These are phyloP conservation scores for Macrophomina tecta DNA, from an alignment of 2,329 filamentous ascomycete species.

Conservation along the genomic window DNA sequence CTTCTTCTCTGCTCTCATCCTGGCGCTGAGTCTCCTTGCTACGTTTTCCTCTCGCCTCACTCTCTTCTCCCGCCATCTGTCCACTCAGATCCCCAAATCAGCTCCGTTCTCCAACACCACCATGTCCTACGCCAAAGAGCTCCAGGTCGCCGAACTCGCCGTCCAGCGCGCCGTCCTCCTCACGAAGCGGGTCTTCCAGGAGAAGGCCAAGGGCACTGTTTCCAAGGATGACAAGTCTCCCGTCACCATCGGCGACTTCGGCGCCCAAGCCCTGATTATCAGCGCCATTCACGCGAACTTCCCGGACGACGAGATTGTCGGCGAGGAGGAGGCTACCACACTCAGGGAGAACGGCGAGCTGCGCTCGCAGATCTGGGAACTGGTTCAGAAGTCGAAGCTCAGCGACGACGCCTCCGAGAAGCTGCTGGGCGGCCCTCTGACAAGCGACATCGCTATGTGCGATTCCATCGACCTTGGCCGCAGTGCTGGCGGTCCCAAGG, in stretches of 20 bases:
- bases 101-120: constrained; percentile 34
- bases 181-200: constrained; percentile 79
- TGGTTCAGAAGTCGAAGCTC: constrained; percentile 76
- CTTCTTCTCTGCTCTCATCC: constrained; percentile 38
- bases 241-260: constrained; percentile 97
- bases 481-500: constrained; percentile 72
- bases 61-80: constrained; percentile 28
- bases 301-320: constrained; percentile 88
- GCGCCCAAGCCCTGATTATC: constrained; percentile 96
- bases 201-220: constrained; percentile 92
- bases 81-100: constrained; percentile 29
- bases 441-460: constrained; percentile 68
- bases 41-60: constrained; percentile 34
- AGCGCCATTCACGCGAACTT: constrained; percentile 87
- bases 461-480: constrained; percentile 65
- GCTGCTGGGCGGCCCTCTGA: constrained; percentile 72
- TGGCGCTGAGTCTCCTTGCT: constrained; percentile 33
- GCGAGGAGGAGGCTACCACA: constrained; percentile 88
- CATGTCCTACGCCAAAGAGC: constrained; percentile 73
- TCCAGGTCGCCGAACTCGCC: constrained; percentile 82
- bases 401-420: constrained; percentile 69
- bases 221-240: constrained; percentile 95
- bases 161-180: constrained; percentile 82
- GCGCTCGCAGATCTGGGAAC: constrained; percentile 79
- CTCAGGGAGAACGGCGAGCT: constrained; percentile 75